Percentiles rank a stretch among this genome's conserved stretches.
Conservation (phyloP, 129 eudicot genomes). For the Helichrysum umbraculigerum region DNA sequence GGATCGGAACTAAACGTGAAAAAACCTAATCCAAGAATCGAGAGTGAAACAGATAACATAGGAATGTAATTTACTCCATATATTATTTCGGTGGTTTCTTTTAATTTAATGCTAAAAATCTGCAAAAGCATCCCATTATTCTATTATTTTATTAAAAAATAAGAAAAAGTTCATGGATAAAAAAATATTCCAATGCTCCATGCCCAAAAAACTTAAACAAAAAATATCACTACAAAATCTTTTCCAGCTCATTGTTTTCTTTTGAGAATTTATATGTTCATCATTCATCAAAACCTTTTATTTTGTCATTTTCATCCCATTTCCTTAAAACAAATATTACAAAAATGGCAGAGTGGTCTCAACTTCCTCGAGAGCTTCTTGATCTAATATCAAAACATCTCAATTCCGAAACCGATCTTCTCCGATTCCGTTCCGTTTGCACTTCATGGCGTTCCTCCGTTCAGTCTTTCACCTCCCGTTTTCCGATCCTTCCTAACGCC, state of each 20-base stretch:
- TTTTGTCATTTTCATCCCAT: background rate
- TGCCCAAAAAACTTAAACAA: background rate
- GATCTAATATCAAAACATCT: conserved; percentile 61
- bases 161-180: background rate
- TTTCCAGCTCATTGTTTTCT: background rate
- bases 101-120: background rate
- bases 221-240: background rate
- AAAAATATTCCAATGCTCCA: background rate
- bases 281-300: background rate
- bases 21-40: no score
- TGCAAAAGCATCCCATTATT: background rate
- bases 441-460: conserved; percentile 77
- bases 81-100: background rate
- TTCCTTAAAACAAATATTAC: background rate
- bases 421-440: conserved; percentile 88
- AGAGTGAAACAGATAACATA: no score
- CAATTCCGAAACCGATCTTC: conserved; percentile 55
- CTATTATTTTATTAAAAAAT: no score
- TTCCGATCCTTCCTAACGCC: conserved; percentile 65
- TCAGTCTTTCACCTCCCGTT: conserved; percentile 37
- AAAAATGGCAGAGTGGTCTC: conserved; percentile 89
- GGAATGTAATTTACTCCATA: no score
- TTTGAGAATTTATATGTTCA: background rate
- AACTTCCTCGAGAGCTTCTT: conserved; percentile 75
- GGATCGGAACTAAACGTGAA: no score